Evolutionary conservation across 768 basidiomycete species (phyloP), one percentile per base, ranked within the genome.

Genomic region (Hericium alpestre): DNA sequence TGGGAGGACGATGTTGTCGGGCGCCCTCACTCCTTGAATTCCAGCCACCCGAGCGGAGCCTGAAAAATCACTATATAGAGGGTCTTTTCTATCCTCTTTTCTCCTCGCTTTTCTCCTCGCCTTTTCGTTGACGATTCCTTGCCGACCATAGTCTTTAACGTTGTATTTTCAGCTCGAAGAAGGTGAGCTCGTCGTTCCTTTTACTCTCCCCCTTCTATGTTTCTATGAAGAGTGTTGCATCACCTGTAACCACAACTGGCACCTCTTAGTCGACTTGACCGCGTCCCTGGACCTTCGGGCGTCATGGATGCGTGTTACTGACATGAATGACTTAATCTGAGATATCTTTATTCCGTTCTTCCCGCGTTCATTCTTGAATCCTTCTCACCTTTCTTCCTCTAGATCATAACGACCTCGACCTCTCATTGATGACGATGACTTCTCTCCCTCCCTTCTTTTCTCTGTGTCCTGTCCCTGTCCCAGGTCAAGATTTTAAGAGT

Each of bases 251-350:
- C 76, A 71, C 66, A 55, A 79, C 81, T 90, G 87, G 88, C 86
- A 89, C 87, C 88, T 90, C 87, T 89, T 90, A 90, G 87, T 88
- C 83, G 85, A 90, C 79, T 68, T 82, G 81, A 70, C 64, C 75
- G 68, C 69, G 47, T 59, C 58, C 25, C 61, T 57, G 62, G 61
- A 46, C 64, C 65, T 60, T 65, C 54, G 3, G 60, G 60, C 61
- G 47, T 58, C 52, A 58, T 66, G 71, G 66, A 65, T 70, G 73
- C 72, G 78, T 70, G 72, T 81, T 79, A 82, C 79, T 89, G 87
- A 88, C 87, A 89, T 90, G 69, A 82, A 83, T 82, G 74, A 73
- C 73, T 68, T 71, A 32, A 10, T 75, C 77, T 77, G 78, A 81
- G 73, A 63, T 57, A 59, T 60, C 47, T 11, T 43, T 55, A 59